Base-by-base conservation (phyloP, 495 filamentous ascomycete species). In the Recurvomyces mirabilis region DNA sequence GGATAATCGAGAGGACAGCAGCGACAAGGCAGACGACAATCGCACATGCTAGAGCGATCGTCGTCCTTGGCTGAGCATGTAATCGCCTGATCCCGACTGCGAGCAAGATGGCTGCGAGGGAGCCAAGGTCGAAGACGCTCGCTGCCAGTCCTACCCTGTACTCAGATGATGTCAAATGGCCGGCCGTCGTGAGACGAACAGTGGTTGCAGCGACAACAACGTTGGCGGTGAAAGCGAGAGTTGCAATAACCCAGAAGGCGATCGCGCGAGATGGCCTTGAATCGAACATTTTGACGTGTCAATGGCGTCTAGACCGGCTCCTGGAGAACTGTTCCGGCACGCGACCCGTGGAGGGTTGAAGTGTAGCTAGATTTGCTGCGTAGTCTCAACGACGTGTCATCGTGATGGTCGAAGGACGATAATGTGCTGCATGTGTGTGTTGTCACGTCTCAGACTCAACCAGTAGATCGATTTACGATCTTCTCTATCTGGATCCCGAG, bases 1-100 rank as follows among this genome's bases (percentile, higher is more conserved):
- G 24, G 21, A 42, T 32, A 34, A 46, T 34, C 3, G 47, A 34
- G 5, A 49, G 23, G n/a, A 43, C 39, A 23, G 46, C 37, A 2
- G 38, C 38, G 21, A 38, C 31, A 7, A 19, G 9, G 24, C n/a
- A n/a, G 15, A 31, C 11, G 2, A 19, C 34, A 2, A 24, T 18
- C 2, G 45, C 35, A 3, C 40, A 23, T 23, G 7, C n/a, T 12
- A n/a, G 19, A 22, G 29, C 20, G 4, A 42, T 24, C 12, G 15
- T 14, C 43, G 25, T 15, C 7, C 5, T 13, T 11, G 12, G 10
- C 10, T 31, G 5, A 20, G 26, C 5, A 18, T n/a, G n/a, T 14
- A 41, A 10, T n/a, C 19, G 24, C 25, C 35, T 10, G 22, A 20
- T 18, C 9, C n/a, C 45, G 2, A 41, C 10, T 5, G 45, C 14